Base-by-base conservation (phyloP, 352 stramenopile genomes). In the Phytopythium chamaehyphon region DNA sequence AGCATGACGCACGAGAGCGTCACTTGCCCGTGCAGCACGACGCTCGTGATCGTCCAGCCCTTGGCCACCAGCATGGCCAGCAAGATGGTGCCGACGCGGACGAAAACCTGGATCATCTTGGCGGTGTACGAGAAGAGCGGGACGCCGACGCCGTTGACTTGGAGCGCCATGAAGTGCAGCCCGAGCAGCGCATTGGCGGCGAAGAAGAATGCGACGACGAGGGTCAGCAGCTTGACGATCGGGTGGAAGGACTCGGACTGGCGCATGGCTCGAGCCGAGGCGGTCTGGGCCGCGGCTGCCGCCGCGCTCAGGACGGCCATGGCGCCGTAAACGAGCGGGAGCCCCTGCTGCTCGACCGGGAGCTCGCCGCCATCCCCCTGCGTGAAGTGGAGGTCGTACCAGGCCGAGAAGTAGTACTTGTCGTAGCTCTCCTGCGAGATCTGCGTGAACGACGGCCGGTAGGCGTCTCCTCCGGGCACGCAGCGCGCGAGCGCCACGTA, bases 301-400 rank as follows among this genome's bases (percentile, higher is more conserved):
- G 48, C 46, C 0, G 46, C 68, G 1, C 73, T 74, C 18, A 93
- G 39, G 24, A 75, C 40, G 11, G 67, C 64, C 61, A 84, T 76
- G 42, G 82, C 33, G 0, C 51, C 66, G 38, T 89, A 90, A 22
- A 89, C 74, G 11, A 62, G 38, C 2, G 66, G 56, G 59, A 90
- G 62, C 4, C 71, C 79, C 43, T 87, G 62, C 28, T 89, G 65
- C 48, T 90, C 74, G 16, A 89, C 76, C 3, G 78, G 73, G 8
- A 90, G 69, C 51, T 93, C 79, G 21, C 65, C 77, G 4, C 73
- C 77, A 31, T 87, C 64, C 11, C 45, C 61, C 39, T 90, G 79
- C 11, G 70, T 87, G 73, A 90, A 84, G 75, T 92, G 82, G 42
- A 92, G 66, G 9, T 73, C 69, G 59, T 84, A 90, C 82, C 78